These are phyloP conservation scores for Agapanthus africanus DNA, from an alignment of 106 monocot genomes.

Conservation along the genomic window DNA sequence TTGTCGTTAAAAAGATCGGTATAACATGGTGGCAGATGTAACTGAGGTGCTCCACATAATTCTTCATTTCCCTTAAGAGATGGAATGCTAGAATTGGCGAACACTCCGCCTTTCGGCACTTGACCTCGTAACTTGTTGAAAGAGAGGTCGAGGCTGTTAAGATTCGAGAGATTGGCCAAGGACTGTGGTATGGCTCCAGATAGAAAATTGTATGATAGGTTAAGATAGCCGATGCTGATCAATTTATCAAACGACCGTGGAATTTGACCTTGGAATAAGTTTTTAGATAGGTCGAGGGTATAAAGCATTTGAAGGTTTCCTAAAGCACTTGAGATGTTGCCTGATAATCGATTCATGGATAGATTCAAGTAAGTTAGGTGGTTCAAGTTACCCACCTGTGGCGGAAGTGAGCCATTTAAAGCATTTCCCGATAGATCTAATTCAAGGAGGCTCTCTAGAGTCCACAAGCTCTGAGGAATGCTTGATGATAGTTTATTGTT, in stretches of 20 bases:
- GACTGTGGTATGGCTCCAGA: conserved; percentile 19
- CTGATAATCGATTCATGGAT: conserved; percentile 7
- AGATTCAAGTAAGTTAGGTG: background rate
- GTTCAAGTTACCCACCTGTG: conserved; percentile 5
- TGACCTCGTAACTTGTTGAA: conserved; percentile 1
- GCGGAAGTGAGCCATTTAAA: background rate
- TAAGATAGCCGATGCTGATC: background rate
- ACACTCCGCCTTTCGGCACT: background rate
- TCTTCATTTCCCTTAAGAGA: background rate
- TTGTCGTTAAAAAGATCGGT: background rate
- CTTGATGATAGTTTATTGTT: background rate
- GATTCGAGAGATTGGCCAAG: background rate
- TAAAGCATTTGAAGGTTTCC: background rate
- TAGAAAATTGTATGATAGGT: conserved; percentile 1
- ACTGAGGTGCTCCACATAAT: conserved; percentile 5
- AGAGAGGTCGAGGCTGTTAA: conserved; percentile 3
- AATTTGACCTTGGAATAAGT: background rate
- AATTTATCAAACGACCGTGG: background rate
- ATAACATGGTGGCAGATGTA: background rate
- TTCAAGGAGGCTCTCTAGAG: background rate
- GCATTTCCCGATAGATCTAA: background rate
- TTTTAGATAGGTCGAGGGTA: background rate
- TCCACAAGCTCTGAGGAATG: background rate
- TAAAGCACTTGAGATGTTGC: conserved; percentile 8
- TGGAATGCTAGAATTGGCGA: background rate